Evolutionary conservation across 306 rosid species (phyloP).

Genomic region (Sicyos edulis): DNA sequence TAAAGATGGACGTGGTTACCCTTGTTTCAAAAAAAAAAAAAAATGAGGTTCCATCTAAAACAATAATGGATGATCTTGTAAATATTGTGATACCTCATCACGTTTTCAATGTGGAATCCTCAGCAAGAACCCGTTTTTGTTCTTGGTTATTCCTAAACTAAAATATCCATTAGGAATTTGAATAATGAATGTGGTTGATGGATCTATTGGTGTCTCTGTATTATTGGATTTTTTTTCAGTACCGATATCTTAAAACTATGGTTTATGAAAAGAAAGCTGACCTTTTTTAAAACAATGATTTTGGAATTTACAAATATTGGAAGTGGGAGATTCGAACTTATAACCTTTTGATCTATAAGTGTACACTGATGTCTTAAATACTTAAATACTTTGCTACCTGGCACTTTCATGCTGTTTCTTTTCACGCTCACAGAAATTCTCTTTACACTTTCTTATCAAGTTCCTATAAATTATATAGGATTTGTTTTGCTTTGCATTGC

Average conservation of each 20-base stretch:
- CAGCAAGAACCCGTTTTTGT: not conserved
- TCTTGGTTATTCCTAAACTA: not conserved
- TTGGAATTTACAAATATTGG: no score
- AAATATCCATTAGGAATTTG: not conserved
- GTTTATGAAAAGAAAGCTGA: not conserved
- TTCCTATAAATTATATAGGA: not conserved
- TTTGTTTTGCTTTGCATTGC: not conserved
- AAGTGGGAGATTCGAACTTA: no score
- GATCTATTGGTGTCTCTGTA: not conserved
- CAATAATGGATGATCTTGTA: no score
- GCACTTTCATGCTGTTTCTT: not conserved
- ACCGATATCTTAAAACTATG: not conserved
- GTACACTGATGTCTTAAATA: no score
- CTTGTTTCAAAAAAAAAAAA: no score
- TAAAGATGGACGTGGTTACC: no score
- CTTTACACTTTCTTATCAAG: conserved; percentile 3
- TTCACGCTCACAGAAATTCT: not conserved
- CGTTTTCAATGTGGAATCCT: no score
- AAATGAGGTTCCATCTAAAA: no score
- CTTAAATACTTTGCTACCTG: no score
- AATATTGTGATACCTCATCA: no score
- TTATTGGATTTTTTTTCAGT: not conserved
- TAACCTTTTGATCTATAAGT: no score
- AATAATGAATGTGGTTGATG: not conserved
- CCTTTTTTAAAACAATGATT: no score